Base-by-base conservation (phyloP, 139 green algal species). In the Dunaliella primolecta region DNA sequence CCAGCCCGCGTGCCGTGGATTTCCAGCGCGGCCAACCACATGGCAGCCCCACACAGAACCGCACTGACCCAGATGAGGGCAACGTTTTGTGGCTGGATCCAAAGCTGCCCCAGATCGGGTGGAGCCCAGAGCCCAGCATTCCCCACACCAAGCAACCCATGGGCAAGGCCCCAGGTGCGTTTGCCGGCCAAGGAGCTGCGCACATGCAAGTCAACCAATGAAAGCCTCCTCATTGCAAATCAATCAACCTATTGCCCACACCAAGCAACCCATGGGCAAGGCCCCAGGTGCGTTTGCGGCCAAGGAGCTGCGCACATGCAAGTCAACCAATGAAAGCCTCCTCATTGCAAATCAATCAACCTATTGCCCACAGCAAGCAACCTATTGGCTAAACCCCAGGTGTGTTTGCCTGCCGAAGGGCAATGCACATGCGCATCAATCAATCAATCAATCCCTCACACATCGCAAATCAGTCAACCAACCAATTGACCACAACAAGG, bases 81-180 rank as follows among this genome's bases (percentile, higher is more conserved):
- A 89, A 89, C 36, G 75, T 86, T 80, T 84, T 89, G 83, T 31
- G 86, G 72, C 80, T 89, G 80, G 2, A 84, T 11, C 86, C 86
- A 30, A 31, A 72, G 24, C 75, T 33, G 72, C 37, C 86, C 7
- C 1, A 33, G 0, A 64, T 64, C 15, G 83, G 86, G 29, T 89
- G 86, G 86, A n/a, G 56, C 80, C 83, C 80, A 2, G 3, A 24
- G 38, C 24, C n/a, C 30, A 57, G 87, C 35, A 29, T 34, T 25
- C 70, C 71, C 3, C 83, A 83, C 36, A 46, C 3, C 1, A 81
- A 76, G 80, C 86, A 89, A 83, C 86, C 86, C 1, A 81, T 87
- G 32, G 86, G 86, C 31, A 55, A 46, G 1, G 34, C 30, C 7
- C 77, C 83, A 64, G 82, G 37, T 89, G 86, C 46, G 76, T 80